Percentiles rank a stretch among this genome's conserved stretches.
Evolutionary conservation across 768 basidiomycete genomes (phyloP).

Genomic region (Heimioporus sp.): DNA sequence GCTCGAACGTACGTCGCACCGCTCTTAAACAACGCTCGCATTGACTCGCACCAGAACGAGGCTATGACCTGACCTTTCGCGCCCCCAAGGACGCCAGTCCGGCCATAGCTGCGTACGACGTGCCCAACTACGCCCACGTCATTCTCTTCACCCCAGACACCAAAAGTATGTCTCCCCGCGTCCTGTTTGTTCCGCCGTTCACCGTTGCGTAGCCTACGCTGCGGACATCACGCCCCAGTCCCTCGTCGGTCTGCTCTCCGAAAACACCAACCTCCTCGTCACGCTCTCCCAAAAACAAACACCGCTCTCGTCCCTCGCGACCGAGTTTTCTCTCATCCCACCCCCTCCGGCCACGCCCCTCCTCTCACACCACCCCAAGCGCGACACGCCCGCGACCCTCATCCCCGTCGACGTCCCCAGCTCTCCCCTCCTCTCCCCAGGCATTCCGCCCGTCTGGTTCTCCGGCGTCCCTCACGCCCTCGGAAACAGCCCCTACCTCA

Average conservation of each 20-base stretch:
- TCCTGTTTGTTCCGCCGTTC: not conserved
- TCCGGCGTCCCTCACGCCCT: slow-evolving; percentile 67
- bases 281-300: slow-evolving; percentile 76
- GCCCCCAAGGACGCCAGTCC: slow-evolving; percentile 73
- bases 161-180: slow-evolving; percentile 55
- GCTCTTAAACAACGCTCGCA: not conserved
- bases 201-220: slow-evolving; percentile 50
- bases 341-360: slow-evolving; percentile 83
- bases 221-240: slow-evolving; percentile 80
- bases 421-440: slow-evolving; percentile 45
- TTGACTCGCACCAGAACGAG: slow-evolving; percentile 50
- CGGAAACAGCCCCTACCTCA: slow-evolving; percentile 70
- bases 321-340: slow-evolving; percentile 90
- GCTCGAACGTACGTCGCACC: slow-evolving; percentile 56
- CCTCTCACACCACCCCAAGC: slow-evolving; percentile 81
- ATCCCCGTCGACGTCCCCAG: slow-evolving; percentile 60
- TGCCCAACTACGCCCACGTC: slow-evolving; percentile 79
- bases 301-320: slow-evolving; percentile 69
- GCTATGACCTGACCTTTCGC: slow-evolving; percentile 87
- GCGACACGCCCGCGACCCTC: slow-evolving; percentile 58
- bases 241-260: slow-evolving; percentile 65
- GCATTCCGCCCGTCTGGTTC: slow-evolving; percentile 67
- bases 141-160: slow-evolving; percentile 82
- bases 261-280: slow-evolving; percentile 80
- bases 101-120: slow-evolving; percentile 63